These are phyloP conservation scores for Nicotiana tabacum DNA, from an alignment of 257 asterid species.

Conservation along the genomic window DNA sequence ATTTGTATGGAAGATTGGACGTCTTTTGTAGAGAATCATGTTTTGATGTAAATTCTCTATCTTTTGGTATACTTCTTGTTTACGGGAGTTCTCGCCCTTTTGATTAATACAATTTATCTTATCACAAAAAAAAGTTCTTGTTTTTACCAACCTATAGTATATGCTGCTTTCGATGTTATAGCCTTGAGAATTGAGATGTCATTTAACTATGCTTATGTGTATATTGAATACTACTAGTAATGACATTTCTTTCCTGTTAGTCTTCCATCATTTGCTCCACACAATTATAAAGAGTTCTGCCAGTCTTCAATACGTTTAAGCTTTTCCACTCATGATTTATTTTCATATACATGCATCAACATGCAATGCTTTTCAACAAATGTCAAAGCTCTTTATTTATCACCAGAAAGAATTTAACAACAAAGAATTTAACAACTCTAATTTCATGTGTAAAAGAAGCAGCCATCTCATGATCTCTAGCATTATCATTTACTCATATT, in stretches of 20 bases:
- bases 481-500: conserved; percentile 1
- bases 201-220: neutral
- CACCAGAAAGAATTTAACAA: neutral
- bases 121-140: neutral
- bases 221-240: neutral
- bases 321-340: neutral
- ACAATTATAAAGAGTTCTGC: neutral
- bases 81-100: too few species aligned
- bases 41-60: too few species aligned
- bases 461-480: neutral
- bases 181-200: neutral
- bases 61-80: too few species aligned
- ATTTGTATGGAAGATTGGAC: too few species aligned
- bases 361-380: neutral
- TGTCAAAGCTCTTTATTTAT: neutral
- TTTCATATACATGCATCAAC: neutral
- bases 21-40: too few species aligned
- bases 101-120: too few species aligned
- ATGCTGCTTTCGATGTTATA: neutral
- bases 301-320: neutral
- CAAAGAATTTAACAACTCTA: neutral
- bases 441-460: conserved; percentile 1
- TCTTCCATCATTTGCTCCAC: neutral
- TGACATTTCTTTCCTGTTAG: neutral
- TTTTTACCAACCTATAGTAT: neutral